These are phyloP conservation scores for Hymenoscyphus linearis DNA, from an alignment of 2,329 filamentous ascomycete genomes.

Conservation along the genomic window DNA sequence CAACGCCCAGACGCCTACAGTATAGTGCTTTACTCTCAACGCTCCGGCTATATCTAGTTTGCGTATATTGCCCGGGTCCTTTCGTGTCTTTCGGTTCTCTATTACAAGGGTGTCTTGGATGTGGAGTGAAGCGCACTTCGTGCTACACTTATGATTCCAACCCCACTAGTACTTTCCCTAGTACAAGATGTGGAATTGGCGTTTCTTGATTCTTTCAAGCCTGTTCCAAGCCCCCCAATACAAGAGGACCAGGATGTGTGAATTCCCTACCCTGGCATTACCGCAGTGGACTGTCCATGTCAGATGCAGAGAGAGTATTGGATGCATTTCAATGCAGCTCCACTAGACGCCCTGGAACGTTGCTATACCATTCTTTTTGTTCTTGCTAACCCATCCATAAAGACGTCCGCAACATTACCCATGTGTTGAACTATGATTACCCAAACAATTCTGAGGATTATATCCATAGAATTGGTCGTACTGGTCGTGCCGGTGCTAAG, in stretches of 20 bases:
- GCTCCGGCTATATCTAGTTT: conserved; percentile 81
- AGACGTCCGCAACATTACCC: conserved; percentile 99
- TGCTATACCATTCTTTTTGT: conserved; percentile 54
- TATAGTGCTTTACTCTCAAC: conserved; percentile 86
- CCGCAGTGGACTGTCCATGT: conserved; percentile 36
- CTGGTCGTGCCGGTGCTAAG: conserved; percentile 87
- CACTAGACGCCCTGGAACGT: conserved; percentile 50
- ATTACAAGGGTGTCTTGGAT: conserved; percentile 80
- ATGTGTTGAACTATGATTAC: conserved; percentile 99
- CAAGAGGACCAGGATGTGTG: conserved; percentile 54
- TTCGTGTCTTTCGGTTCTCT: conserved; percentile 78
- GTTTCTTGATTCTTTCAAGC: conserved; percentile 77
- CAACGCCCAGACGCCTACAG: conserved; percentile 53
- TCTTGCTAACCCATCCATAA: conserved; percentile 77
- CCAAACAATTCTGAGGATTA: conserved; percentile 99
- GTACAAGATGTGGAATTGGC: conserved; percentile 74
- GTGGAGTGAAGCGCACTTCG: conserved; percentile 60
- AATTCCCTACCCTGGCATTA: conserved; percentile 47
- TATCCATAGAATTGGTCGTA: conserved; percentile 94
- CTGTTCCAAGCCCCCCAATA: conserved; percentile 60
- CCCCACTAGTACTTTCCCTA: conserved; percentile 57
- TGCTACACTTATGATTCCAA: conserved; percentile 73
- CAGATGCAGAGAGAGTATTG: conserved; percentile 37
- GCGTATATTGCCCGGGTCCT: conserved; percentile 88
- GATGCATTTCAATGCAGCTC: conserved; percentile 31